A percentile compares a stretch with the other conserved stretches of the same genome.
Evolutionary conservation across 805 yeast genomes (phyloP).

Genomic region (Kazachstania psychrophila): DNA sequence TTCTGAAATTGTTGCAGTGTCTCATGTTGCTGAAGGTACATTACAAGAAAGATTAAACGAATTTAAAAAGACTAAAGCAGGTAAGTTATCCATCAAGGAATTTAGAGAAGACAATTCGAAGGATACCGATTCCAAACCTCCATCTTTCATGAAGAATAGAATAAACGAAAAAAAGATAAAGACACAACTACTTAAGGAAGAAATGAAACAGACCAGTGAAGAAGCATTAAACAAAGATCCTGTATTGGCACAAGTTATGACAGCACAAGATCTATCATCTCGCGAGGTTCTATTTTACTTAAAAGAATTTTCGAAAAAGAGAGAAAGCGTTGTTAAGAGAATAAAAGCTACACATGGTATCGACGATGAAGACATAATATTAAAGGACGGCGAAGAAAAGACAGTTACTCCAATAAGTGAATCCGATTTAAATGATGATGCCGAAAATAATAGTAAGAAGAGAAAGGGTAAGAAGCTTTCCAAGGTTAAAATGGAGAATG

Average conservation of each 20-base stretch:
- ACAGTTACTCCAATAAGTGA: constrained; percentile 10
- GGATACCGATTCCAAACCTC: constrained; percentile 52
- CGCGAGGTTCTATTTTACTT: constrained; percentile 34
- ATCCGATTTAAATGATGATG: constrained; percentile 8
- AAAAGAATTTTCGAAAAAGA: constrained; percentile 26
- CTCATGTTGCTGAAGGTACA: constrained; percentile 92
- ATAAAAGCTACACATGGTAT: constrained; percentile 27
- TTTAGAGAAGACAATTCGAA: constrained; percentile 42
- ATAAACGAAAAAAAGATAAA: constrained; percentile 37
- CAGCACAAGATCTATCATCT: constrained; percentile 39
- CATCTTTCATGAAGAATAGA: constrained; percentile 64
- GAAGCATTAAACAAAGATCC: constrained; percentile 36
- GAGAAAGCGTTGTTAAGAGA: constrained; percentile 21
- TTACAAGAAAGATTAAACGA: constrained; percentile 84
- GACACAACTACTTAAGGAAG: constrained; percentile 25
- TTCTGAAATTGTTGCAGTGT: constrained; percentile 87
- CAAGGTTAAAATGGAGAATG: constrained; percentile 6
- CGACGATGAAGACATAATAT: constrained; percentile 20
- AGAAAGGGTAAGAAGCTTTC: constrained; percentile 10
- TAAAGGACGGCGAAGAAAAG: not conserved
- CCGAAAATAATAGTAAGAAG: too few species aligned
- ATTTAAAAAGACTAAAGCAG: constrained; percentile 70
- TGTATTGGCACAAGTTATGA: constrained; percentile 35
- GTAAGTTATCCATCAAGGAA: constrained; percentile 57
- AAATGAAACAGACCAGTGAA: constrained; percentile 29